Percentiles rank a stretch among this genome's conserved stretches.
Conservation (phyloP, 129 eudicot genomes). For the Tagetes erecta region DNA sequence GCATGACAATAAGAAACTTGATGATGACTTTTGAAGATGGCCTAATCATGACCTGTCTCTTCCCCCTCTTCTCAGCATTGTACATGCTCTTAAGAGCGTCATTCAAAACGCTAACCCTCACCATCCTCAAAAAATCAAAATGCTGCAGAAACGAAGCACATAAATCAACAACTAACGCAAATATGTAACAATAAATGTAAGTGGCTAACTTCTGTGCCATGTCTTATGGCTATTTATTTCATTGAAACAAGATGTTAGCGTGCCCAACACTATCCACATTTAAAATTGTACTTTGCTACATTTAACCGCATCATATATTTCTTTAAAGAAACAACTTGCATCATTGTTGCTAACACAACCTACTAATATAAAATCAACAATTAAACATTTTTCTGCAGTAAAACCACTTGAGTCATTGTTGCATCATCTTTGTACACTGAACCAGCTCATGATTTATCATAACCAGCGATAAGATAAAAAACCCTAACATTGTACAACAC, state of each 20-base stretch:
- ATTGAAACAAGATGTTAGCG: no score
- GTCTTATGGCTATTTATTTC: neutral
- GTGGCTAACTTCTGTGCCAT: neutral
- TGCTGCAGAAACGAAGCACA: slow-evolving; percentile 23
- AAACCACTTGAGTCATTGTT: no score
- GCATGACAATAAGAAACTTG: slow-evolving; percentile 74
- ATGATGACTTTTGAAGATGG: slow-evolving; percentile 78
- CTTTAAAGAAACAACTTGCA: neutral
- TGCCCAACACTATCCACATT: no score
- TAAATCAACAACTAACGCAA: neutral
- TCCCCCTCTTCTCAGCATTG: slow-evolving; percentile 79
- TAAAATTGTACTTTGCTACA: neutral
- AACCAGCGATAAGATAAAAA: neutral
- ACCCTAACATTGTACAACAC: neutral
- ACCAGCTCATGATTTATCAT: neutral
- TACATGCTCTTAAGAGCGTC: slow-evolving; percentile 83
- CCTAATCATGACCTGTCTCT: slow-evolving; percentile 79
- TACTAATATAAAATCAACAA: neutral
- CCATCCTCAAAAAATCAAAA: slow-evolving; percentile 46
- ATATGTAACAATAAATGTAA: neutral
- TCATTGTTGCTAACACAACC: slow-evolving; percentile 4
- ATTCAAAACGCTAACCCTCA: slow-evolving; percentile 68
- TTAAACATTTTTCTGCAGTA: no score
- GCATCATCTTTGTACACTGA: no score
- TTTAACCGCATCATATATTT: neutral